phyloP scores from a whole-genome alignment of 2,329 filamentous ascomycete genomes.

The Pseudogymnoascus sp. region DNA sequence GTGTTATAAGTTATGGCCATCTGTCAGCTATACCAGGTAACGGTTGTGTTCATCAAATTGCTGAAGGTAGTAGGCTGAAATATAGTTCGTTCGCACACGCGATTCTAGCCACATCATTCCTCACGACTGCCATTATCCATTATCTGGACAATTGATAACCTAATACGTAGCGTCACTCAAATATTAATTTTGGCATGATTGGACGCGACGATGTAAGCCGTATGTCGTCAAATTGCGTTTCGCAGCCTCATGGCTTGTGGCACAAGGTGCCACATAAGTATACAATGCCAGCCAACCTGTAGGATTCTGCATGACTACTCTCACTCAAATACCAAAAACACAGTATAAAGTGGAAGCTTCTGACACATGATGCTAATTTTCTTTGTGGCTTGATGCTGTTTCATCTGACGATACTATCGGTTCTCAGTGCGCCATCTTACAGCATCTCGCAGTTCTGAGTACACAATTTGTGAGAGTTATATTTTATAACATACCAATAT shows the following conservation, averaged over 20 bases:
- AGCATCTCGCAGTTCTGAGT: background rate
- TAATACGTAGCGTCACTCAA: background rate
- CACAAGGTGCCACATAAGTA: background rate
- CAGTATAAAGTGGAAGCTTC: background rate
- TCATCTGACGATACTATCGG: background rate
- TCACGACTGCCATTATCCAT: background rate
- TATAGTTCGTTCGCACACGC: background rate
- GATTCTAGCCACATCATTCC: background rate
- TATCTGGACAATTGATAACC: background rate
- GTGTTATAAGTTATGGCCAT: background rate
- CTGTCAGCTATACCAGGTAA: background rate
- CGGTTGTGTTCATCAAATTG: background rate
- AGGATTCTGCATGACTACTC: background rate
- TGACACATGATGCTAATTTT: background rate
- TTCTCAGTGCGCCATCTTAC: background rate
- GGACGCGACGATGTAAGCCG: background rate
- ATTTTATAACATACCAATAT: background rate
- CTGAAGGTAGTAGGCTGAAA: background rate
- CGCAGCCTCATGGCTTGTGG: background rate
- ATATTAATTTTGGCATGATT: background rate
- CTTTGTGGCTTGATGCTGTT: background rate
- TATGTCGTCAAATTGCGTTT: background rate
- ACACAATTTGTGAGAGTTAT: background rate
- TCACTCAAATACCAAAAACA: background rate
- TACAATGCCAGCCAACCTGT: background rate